phyloP scores from a whole-genome alignment of 176 grass and related monocot genomes.

The Alloteropsis semialata region DNA sequence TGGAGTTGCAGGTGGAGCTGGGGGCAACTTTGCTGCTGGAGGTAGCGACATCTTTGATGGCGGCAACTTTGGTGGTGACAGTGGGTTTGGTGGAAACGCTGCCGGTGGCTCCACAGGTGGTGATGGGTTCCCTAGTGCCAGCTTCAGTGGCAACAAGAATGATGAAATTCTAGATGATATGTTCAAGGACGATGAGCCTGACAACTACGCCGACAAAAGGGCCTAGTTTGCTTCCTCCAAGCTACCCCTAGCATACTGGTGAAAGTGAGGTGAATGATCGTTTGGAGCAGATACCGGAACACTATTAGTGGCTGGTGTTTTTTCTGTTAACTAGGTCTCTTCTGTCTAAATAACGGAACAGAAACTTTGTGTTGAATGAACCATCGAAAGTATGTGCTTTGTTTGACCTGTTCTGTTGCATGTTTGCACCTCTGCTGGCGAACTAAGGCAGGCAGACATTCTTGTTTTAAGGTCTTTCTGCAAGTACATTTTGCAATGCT shows the following conservation, averaged over 20 bases:
- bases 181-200: constrained; percentile 31
- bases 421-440: neutral
- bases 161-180: neutral
- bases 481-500: no score
- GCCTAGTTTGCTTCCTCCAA: neutral
- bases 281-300: neutral
- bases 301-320: neutral
- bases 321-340: neutral
- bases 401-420: neutral
- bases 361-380: neutral
- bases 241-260: neutral
- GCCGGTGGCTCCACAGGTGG: neutral
- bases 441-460: neutral
- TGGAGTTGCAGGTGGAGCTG: constrained; percentile 1
- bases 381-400: neutral
- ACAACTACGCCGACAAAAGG: constrained; percentile 30
- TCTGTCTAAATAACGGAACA: constrained; percentile 23
- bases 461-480: neutral
- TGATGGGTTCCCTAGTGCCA: constrained; percentile 22
- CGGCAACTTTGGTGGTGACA: constrained; percentile 14
- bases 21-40: neutral
- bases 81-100: constrained; percentile 18
- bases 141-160: constrained; percentile 22
- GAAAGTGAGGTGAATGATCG: neutral
- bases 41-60: neutral